Base-by-base conservation (phyloP, 2,329 filamentous ascomycete genomes). In the Madurella mycetomatis region DNA sequence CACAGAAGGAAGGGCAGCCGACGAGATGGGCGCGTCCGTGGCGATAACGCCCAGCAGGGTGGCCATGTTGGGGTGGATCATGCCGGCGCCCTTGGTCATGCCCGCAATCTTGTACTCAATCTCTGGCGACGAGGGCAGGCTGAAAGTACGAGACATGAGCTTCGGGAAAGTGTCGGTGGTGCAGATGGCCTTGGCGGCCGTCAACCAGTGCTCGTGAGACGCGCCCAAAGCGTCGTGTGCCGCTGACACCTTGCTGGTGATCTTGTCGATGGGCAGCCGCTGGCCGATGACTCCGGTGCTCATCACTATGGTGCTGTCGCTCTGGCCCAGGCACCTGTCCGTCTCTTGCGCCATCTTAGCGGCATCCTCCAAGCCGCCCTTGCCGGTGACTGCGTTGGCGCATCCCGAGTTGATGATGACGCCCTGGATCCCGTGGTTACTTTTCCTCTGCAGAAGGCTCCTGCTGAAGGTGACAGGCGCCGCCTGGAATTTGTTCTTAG, bases 31-130 rank as follows among this genome's bases (percentile, higher is more conserved):
- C 1, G 87, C 92, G 65, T 99, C 94, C 13, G 94, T 99, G 66
- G 90, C 91, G 66, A 97, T 81, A 57, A 97, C 87, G 51, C 90
- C 91, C 37, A 99, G 84, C 34, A 97, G 82, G 1, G 94, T 99
- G 31, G 91, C 94, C 92, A 99, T 96, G 76, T 99, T 97, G 46
- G 94, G 94, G 68, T 96, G 92, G 70, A 99, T 96, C 94, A 99
- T 99, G 67, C 94, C 94, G 5, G 94, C 94, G 54, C 94, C 94
- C 76, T 99, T 99, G 66, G 92, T 95, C 84, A 95, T 95, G 64
- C 94, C 94, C 12, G 90, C 91, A 47, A 99, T 87, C 64, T 82
- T 81, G 74, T 96, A 99, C 69, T 87, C 85, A 47, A 83, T 77
- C 16, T 78, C 78, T 0, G 88, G 84, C 4, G 88, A 88, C 1